A percentile compares a stretch with the other conserved stretches of the same genome.
phyloP scores from a whole-genome alignment of 148 eudicot species.

The Camellia sinensis region DNA sequence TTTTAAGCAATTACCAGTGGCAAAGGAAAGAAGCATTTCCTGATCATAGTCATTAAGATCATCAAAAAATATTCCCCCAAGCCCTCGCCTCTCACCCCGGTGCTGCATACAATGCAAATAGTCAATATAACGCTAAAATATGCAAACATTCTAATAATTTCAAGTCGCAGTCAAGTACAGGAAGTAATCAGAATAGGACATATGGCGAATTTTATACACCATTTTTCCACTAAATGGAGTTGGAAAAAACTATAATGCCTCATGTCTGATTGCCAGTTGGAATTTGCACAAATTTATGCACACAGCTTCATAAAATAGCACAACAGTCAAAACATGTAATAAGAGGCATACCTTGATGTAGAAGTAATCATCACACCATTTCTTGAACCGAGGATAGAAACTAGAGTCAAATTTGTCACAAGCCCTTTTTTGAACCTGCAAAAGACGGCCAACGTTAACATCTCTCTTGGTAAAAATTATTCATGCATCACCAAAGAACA shows the following conservation, averaged over 20 bases:
- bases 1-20: constrained; percentile 57
- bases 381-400: constrained; percentile 96
- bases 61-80: constrained; percentile 96
- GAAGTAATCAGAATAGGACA: not conserved
- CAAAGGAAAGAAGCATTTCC: constrained; percentile 95
- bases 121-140: not conserved
- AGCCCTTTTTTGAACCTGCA: constrained; percentile 85
- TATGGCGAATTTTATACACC: not conserved
- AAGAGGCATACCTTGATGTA: constrained; percentile 74
- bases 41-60: constrained; percentile 92
- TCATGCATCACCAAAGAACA: constrained; percentile 7
- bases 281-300: not conserved
- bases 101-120: constrained; percentile 50
- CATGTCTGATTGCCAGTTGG: not conserved
- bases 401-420: constrained; percentile 90
- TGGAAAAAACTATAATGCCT: not conserved
- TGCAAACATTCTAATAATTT: not conserved
- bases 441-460: constrained; percentile 16
- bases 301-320: not conserved
- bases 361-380: constrained; percentile 99
- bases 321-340: not conserved
- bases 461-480: not conserved
- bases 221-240: not conserved
- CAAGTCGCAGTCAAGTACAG: too few relatives aligned
- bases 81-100: constrained; percentile 95